Percentiles rank a stretch among this genome's conserved stretches.
These are phyloP conservation scores for Cercospora citrullina DNA, from an alignment of 2,329 filamentous ascomycete species.

Conservation along the genomic window DNA sequence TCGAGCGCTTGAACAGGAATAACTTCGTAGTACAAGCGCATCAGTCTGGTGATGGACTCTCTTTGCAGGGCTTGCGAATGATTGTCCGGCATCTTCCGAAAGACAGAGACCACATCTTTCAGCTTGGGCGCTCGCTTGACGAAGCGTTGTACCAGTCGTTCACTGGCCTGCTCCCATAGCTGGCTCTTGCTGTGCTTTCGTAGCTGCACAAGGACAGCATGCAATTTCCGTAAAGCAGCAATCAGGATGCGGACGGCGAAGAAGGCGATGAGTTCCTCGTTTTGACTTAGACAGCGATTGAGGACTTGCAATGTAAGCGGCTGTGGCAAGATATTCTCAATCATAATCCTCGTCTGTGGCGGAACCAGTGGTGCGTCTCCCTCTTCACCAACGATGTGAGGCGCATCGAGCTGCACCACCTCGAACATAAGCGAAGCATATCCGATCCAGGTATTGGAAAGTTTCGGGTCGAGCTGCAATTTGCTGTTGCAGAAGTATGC, in stretches of 20 bases:
- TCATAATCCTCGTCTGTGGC: slow-evolving; percentile 73
- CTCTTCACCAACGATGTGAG: slow-evolving; percentile 67
- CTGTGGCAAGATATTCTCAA: slow-evolving; percentile 83
- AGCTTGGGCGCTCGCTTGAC: slow-evolving; percentile 75
- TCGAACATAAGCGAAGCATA: slow-evolving; percentile 88
- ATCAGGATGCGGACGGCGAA: slow-evolving; percentile 80
- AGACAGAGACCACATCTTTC: slow-evolving; percentile 74
- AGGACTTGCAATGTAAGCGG: slow-evolving; percentile 79
- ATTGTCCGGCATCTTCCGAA: slow-evolving; percentile 66
- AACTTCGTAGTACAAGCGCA: slow-evolving; percentile 82
- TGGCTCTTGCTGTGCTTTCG: slow-evolving; percentile 39
- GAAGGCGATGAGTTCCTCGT: slow-evolving; percentile 76
- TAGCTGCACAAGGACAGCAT: slow-evolving; percentile 62
- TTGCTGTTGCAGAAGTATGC: slow-evolving; percentile 82
- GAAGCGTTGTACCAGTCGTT: slow-evolving; percentile 71
- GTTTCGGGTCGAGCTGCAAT: slow-evolving; percentile 86
- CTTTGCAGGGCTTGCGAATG: slow-evolving; percentile 67
- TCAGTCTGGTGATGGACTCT: slow-evolving; percentile 73
- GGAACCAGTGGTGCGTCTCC: slow-evolving; percentile 61
- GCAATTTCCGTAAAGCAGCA: slow-evolving; percentile 76
- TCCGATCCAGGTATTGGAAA: slow-evolving; percentile 91
- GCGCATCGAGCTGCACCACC: slow-evolving; percentile 72
- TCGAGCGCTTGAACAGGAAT: slow-evolving; percentile 76
- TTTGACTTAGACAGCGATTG: slow-evolving; percentile 74
- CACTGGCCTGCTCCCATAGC: slow-evolving; percentile 69